Conservation (phyloP, 2,329 filamentous ascomycete species). For the Botryotinia calthae region DNA sequence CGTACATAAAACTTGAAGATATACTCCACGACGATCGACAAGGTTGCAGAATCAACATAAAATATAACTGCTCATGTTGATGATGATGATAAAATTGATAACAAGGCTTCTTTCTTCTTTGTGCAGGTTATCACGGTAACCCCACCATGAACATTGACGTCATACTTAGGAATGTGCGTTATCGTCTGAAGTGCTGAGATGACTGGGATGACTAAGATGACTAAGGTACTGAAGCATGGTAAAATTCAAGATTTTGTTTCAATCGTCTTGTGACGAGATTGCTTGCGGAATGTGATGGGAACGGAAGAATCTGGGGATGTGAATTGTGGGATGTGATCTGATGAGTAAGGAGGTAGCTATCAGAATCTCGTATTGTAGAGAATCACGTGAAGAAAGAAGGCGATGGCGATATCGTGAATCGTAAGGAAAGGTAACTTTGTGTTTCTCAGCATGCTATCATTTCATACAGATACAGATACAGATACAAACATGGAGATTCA, state of each 20-base stretch:
- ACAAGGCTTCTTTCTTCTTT: not conserved
- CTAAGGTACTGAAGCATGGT: not conserved
- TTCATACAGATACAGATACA: too few species aligned
- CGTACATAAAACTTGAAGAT: not conserved
- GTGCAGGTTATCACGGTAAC: not conserved
- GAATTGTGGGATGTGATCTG: not conserved
- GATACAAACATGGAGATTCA: too few species aligned
- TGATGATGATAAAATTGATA: not conserved
- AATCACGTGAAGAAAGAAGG: too few species aligned
- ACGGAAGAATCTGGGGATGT: not conserved
- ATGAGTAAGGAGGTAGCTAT: too few species aligned
- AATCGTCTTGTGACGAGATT: not conserved
- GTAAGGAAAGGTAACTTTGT: too few species aligned
- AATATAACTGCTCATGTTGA: not conserved
- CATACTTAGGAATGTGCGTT: not conserved
- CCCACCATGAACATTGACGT: not conserved
- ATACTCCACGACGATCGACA: not conserved
- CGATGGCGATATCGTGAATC: too few species aligned
- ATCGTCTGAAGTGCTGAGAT: not conserved
- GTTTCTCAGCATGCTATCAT: too few species aligned
- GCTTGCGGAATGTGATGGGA: not conserved
- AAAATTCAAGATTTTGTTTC: not conserved
- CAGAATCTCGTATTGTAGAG: too few species aligned
- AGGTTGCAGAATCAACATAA: not conserved
- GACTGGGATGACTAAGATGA: not conserved